phyloP scores from a whole-genome alignment of 306 rosid genomes.

The Aeschynomene evenia region DNA sequence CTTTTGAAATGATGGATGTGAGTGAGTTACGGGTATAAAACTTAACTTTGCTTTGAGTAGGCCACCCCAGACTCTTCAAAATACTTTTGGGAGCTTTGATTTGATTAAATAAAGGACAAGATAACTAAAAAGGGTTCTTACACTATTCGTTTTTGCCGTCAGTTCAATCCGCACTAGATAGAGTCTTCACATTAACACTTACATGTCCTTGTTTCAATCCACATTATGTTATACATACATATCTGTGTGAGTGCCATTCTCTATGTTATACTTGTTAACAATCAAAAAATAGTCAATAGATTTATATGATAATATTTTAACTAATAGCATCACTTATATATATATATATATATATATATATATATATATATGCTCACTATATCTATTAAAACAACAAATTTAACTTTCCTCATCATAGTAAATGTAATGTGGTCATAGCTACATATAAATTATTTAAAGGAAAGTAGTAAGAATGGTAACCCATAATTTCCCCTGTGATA shows the following conservation, averaged over 20 bases:
- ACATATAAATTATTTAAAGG: no score
- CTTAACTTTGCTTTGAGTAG: neutral
- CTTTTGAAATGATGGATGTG: neutral
- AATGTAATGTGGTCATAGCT: neutral
- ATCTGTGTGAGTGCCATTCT: neutral
- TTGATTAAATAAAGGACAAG: no score
- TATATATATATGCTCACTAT: no score
- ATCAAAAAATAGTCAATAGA: no score
- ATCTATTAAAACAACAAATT: neutral
- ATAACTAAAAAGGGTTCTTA: neutral
- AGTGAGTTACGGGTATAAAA: neutral
- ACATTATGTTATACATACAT: neutral
- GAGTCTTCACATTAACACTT: neutral
- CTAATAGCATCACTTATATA: no score
- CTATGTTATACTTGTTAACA: no score
- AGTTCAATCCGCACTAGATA: neutral
- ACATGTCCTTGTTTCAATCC: neutral
- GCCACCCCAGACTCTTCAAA: neutral
- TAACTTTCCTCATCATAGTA: constrained; percentile 1
- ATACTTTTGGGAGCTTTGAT: neutral
- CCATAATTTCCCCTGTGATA: neutral
- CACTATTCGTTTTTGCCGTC: neutral
- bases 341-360: no score
- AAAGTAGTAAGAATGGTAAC: neutral
- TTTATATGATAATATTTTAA: no score